Evolutionary conservation across 805 yeast genomes (phyloP), one percentile per base, ranked within the genome.

Genomic region (Wickerhamiella vanderwaltii): DNA sequence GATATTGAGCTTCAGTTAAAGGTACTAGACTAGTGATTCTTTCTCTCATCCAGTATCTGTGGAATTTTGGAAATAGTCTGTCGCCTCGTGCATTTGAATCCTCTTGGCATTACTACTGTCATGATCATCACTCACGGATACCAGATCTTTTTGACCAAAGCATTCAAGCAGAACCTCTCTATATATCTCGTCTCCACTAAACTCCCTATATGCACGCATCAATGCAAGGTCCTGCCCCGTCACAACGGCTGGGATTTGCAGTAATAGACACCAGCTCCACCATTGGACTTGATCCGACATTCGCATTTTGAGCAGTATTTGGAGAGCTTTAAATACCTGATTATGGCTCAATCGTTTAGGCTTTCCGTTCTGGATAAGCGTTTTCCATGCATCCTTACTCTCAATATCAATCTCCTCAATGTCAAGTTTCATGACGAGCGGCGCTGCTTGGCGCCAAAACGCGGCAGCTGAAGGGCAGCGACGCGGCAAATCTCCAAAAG

Each of bases 301-400:
- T 64, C 49, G 74, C 75, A 71, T 43, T 62, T 61, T 7, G 63
- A 58, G 36, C 57, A 59, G 50, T 68, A 68, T n/a, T 63, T 64
- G 6, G 65, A 41, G 34, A 69, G 51, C 35, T 64, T 58, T 33
- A 68, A 51, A 15, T 55, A 51, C 31, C 57, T 55, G 4, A 48
- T 9, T 50, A 31, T 65, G 68, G 33, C 60, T 64, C n/a, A 69
- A 40, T 3, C 72, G 71, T 7, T 45, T 43, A 2, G 58, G 51
- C 6, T 49, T 47, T 15, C 59, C 56, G 13, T 58, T 52, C 41
- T 59, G 56, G 1, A 68, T 52, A 42, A 59, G 63, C 6, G 50
- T 50, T 43, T 67, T 67, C 76, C 76, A 71, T 12, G 61, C 55
- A 9, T 37, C 40, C 9, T 37, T 37, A 6, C 22, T 13, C 9